A percentile compares a stretch with the other conserved stretches of the same genome.
Conservation (phyloP, 345 rosid genomes). For the Theobroma cacao region DNA sequence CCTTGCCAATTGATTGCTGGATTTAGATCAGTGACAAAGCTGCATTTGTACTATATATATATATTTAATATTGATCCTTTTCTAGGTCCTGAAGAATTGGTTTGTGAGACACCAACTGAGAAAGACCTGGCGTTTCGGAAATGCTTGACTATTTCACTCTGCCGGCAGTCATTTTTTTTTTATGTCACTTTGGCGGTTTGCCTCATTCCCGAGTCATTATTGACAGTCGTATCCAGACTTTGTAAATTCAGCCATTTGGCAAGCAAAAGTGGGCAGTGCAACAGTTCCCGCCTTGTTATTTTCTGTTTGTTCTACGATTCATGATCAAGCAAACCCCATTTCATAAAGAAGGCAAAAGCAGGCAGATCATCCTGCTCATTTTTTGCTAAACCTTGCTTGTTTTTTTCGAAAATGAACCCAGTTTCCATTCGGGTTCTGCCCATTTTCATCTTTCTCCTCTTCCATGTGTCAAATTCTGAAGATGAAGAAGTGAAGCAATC, state of each 20-base stretch:
- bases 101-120: not conserved
- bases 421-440: constrained; percentile 21
- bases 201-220: constrained; percentile 19
- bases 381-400: not conserved
- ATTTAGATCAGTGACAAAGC: not conserved
- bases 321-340: not conserved
- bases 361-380: not conserved
- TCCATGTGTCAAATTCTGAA: constrained; percentile 27
- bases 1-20: not conserved
- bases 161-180: constrained; percentile 34
- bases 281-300: not conserved
- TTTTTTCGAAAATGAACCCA: constrained; percentile 21
- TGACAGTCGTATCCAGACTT: constrained; percentile 11
- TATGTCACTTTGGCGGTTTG: constrained; percentile 19
- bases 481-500: constrained; percentile 35
- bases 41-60: not conserved
- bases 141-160: constrained; percentile 8
- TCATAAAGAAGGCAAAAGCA: constrained; percentile 7
- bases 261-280: not conserved
- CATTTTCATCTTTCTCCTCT: constrained; percentile 32
- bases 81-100: not conserved
- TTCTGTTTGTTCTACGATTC: constrained; percentile 12
- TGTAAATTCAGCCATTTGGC: constrained; percentile 14
- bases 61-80: not conserved
- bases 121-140: not conserved